phyloP scores from a whole-genome alignment of 2,329 filamentous ascomycete genomes.

The Gliomastix tumulicola region DNA sequence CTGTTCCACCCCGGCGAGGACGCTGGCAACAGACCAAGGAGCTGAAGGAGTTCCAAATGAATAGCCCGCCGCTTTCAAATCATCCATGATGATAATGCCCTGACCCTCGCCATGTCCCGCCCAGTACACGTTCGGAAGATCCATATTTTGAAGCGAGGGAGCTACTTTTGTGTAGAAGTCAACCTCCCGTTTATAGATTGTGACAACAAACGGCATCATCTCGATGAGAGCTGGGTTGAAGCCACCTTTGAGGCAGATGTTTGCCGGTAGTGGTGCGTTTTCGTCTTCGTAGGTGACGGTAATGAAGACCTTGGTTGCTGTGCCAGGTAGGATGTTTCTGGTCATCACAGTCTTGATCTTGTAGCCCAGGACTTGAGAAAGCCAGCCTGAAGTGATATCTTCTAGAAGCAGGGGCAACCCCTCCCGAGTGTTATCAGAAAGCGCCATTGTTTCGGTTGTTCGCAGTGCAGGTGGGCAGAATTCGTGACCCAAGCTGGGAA shows the following conservation, averaged over 20 bases:
- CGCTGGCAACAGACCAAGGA: conserved; percentile 1
- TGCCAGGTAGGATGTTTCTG: background rate
- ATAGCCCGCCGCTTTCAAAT: background rate
- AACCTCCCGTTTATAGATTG: conserved; percentile 5
- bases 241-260: conserved; percentile 27
- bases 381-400: conserved; percentile 1
- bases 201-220: conserved; percentile 13
- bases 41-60: conserved; percentile 1
- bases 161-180: conserved; percentile 1
- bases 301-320: conserved; percentile 14
- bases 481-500: too few species aligned
- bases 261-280: background rate
- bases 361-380: background rate
- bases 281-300: conserved; percentile 16
- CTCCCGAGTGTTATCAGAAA: too few species aligned
- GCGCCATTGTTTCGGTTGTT: too few species aligned
- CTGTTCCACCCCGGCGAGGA: conserved; percentile 2
- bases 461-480: too few species aligned
- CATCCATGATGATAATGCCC: conserved; percentile 27
- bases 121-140: conserved; percentile 27
- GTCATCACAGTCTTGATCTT: background rate
- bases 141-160: conserved; percentile 17
- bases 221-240: conserved; percentile 28
- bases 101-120: conserved; percentile 23
- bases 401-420: background rate